A percentile compares a stretch with the other conserved stretches of the same genome.
These are phyloP conservation scores for Rhodotorula sp. DNA, from an alignment of 1,284 basidiomycete species.

Conservation along the genomic window DNA sequence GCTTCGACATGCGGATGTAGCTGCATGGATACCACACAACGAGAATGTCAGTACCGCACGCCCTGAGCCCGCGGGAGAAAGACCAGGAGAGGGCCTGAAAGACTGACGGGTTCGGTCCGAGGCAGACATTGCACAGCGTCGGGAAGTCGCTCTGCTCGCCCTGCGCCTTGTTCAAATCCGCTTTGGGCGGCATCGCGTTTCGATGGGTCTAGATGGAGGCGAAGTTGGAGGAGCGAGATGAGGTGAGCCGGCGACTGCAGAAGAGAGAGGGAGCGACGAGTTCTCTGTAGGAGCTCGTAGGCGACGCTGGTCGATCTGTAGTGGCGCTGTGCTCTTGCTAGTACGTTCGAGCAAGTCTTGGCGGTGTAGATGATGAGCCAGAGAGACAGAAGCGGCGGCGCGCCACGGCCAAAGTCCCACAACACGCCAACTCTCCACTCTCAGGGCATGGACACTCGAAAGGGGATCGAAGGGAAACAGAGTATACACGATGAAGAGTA, in stretches of 20 bases:
- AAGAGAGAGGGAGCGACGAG: not conserved
- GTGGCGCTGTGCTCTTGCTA: too few species aligned
- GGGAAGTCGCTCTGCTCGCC: conserved; percentile 90
- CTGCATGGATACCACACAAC: conserved; percentile 47
- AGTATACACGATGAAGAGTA: not conserved
- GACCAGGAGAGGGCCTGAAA: not conserved
- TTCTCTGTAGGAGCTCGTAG: not conserved
- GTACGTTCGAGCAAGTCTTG: too few species aligned
- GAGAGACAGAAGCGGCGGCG: too few species aligned
- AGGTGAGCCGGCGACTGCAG: not conserved
- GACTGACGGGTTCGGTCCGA: conserved; percentile 74
- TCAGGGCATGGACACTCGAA: too few species aligned
- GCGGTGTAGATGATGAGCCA: too few species aligned
- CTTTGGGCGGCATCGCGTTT: conserved; percentile 39
- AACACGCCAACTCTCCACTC: too few species aligned
- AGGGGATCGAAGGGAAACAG: not conserved
- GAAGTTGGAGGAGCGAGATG: not conserved
- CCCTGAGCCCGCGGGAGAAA: not conserved
- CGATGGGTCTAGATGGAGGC: too few species aligned
- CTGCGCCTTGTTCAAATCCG: conserved; percentile 82
- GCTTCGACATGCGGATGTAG: conserved; percentile 59
- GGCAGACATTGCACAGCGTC: conserved; percentile 62
- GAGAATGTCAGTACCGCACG: conserved; percentile 11
- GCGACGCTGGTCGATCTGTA: too few species aligned
- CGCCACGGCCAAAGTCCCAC: too few species aligned